Conservation (phyloP, 1,284 basidiomycete species). For the Apiotrichum porosum region DNA sequence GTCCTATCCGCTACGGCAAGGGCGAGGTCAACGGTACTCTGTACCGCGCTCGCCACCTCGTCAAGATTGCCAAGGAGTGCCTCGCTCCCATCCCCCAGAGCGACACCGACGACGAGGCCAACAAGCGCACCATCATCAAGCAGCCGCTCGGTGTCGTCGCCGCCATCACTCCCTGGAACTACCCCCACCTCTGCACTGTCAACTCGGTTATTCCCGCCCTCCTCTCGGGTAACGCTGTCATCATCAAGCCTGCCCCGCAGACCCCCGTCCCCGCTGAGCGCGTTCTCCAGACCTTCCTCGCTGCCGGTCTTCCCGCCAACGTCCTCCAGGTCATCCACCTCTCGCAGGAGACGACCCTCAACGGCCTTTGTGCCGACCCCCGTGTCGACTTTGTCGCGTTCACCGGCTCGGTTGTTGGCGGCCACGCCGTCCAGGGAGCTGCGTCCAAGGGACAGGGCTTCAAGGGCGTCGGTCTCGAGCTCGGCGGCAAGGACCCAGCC, state of each 20-base stretch:
- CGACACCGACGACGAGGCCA: conserved; percentile 73
- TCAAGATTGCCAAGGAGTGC: conserved; percentile 71
- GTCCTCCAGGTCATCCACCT: conserved; percentile 77
- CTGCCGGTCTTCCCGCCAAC: conserved; percentile 71
- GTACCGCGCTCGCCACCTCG: conserved; percentile 75
- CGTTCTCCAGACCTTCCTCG: conserved; percentile 62
- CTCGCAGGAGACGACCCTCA: conserved; percentile 59
- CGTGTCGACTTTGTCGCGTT: conserved; percentile 78
- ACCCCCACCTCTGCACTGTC: conserved; percentile 80
- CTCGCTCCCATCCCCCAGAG: conserved; percentile 71
- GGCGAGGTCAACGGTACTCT: conserved; percentile 79
- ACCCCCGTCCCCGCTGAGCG: conserved; percentile 83
- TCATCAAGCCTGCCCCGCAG: conserved; percentile 92
- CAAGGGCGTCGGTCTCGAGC: conserved; percentile 64
- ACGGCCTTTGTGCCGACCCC: conserved; percentile 62
- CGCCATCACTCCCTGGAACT: conserved; percentile 55
- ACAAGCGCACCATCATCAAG: conserved; percentile 74
- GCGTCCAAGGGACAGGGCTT: conserved; percentile 57
- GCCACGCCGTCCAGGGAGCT: conserved; percentile 46
- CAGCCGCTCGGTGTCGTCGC: conserved; percentile 83
- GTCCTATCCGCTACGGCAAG: conserved; percentile 68
- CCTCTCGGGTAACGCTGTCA: conserved; percentile 75
- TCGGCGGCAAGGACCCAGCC: conserved; percentile 94
- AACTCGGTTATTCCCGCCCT: conserved; percentile 87
- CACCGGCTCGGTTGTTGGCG: conserved; percentile 70